Evolutionary conservation across 352 stramenopile species (phyloP).

Genomic region (Pythium utonaiense): DNA sequence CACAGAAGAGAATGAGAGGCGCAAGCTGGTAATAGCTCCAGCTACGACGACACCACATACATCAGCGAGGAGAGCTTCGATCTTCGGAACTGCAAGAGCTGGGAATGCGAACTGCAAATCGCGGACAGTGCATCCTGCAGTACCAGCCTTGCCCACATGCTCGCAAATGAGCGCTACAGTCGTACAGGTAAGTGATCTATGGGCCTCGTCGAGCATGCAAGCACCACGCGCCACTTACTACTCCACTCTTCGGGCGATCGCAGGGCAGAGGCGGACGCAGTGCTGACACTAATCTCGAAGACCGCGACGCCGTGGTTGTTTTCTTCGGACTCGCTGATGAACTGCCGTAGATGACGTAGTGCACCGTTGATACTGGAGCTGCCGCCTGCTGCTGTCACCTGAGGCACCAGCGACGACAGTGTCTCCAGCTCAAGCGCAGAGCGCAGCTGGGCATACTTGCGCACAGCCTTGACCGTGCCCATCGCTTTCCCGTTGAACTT

Average conservation of each 20-base stretch:
- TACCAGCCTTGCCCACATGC: slow-evolving; percentile 33
- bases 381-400: not conserved
- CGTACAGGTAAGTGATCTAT: not conserved
- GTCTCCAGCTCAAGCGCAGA: slow-evolving; percentile 54
- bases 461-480: slow-evolving; percentile 40
- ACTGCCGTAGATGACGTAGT: slow-evolving; percentile 52
- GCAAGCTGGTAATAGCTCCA: too few relatives aligned
- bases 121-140: slow-evolving; percentile 35
- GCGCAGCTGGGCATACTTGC: slow-evolving; percentile 58
- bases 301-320: slow-evolving; percentile 48
- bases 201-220: not conserved
- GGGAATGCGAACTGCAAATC: slow-evolving; percentile 64
- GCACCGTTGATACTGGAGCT: slow-evolving; percentile 22
- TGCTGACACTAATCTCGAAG: slow-evolving; percentile 41
- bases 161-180: slow-evolving; percentile 39
- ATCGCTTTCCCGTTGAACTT: slow-evolving; percentile 49
- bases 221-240: slow-evolving; percentile 27
- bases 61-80: slow-evolving; percentile 53
- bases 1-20: not conserved
- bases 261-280: slow-evolving; percentile 8
- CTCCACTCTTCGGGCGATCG: slow-evolving; percentile 52
- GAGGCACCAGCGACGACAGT: slow-evolving; percentile 40
- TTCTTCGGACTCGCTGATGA: slow-evolving; percentile 60
- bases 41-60: slow-evolving; percentile 26
- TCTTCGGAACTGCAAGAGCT: slow-evolving; percentile 37